A percentile compares a stretch with the other conserved stretches of the same genome.
phyloP scores from a whole-genome alignment of 1,284 basidiomycete genomes.

The Pseudozyma flocculosa region DNA sequence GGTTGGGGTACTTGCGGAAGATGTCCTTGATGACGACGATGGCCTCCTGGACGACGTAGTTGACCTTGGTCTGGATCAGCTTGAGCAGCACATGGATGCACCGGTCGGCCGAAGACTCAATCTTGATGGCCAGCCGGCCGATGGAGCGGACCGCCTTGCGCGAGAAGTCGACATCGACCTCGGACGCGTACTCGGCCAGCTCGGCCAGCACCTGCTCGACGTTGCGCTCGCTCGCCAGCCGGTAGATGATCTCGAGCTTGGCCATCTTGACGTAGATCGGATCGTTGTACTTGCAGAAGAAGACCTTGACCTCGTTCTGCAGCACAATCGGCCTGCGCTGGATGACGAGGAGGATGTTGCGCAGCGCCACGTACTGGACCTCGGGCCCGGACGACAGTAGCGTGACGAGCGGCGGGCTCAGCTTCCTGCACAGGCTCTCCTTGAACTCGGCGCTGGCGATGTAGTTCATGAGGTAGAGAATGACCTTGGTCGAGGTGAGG shows the following conservation, averaged over 20 bases:
- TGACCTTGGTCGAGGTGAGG: slow-evolving; percentile 89
- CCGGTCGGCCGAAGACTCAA: slow-evolving; percentile 85
- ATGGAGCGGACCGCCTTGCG: slow-evolving; percentile 90
- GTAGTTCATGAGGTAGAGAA: slow-evolving; percentile 83
- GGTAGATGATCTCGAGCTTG: slow-evolving; percentile 98
- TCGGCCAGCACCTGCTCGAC: slow-evolving; percentile 92
- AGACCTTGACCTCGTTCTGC: slow-evolving; percentile 93
- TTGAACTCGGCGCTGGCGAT: slow-evolving; percentile 67
- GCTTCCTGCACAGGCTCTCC: slow-evolving; percentile 86
- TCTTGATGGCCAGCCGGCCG: slow-evolving; percentile 93
- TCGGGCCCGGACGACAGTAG: slow-evolving; percentile 66
- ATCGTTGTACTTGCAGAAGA: slow-evolving; percentile 99
- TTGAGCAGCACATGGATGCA: slow-evolving; percentile 92
- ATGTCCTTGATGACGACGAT: slow-evolving; percentile 99
- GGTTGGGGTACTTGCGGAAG: slow-evolving; percentile 95
- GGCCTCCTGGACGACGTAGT: slow-evolving; percentile 96
- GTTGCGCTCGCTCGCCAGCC: slow-evolving; percentile 85
- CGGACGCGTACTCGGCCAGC: slow-evolving; percentile 82
- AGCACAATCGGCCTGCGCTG: slow-evolving; percentile 88
- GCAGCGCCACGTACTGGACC: slow-evolving; percentile 92
- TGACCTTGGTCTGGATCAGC: slow-evolving; percentile 86
- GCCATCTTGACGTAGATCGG: slow-evolving; percentile 97
- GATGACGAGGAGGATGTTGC: slow-evolving; percentile 93
- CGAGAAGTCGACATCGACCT: slow-evolving; percentile 98
- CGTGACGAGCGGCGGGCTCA: slow-evolving; percentile 87